phyloP scores from a whole-genome alignment of 1,284 basidiomycete genomes.

The Athelia psychrophila region DNA sequence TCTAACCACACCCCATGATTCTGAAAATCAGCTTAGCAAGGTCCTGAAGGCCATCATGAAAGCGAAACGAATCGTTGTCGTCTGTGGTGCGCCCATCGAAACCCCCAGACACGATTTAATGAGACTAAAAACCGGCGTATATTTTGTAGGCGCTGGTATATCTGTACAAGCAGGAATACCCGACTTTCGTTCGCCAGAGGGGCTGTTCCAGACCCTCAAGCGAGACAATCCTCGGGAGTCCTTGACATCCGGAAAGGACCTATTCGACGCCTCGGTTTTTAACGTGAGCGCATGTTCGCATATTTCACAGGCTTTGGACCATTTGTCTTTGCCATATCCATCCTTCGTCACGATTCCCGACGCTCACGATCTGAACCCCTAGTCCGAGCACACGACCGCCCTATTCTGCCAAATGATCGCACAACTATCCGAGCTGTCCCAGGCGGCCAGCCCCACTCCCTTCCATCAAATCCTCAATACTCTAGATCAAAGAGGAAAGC shows the following conservation, averaged over 20 bases:
- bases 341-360: constrained; percentile 5
- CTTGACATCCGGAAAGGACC: constrained; percentile 79
- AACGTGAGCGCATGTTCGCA: constrained; percentile 53
- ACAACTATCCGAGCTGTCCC: constrained; percentile 72
- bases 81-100: constrained; percentile 63
- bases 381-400: constrained; percentile 73
- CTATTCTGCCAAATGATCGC: constrained; percentile 91
- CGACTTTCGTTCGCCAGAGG: constrained; percentile 85
- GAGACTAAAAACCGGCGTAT: constrained; percentile 7
- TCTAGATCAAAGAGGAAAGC: constrained; percentile 74
- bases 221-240: constrained; percentile 74
- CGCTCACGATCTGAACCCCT: constrained; percentile 20
- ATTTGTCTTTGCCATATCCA: neutral
- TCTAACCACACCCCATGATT: constrained; percentile 33
- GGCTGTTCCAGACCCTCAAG: constrained; percentile 80
- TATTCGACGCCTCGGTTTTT: constrained; percentile 91
- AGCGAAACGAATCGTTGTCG: constrained; percentile 80
- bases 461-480: constrained; percentile 79
- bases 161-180: constrained; percentile 90
- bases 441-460: constrained; percentile 73
- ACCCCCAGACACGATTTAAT: constrained; percentile 6
- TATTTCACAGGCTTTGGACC: neutral
- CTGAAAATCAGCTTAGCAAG: constrained; percentile 42
- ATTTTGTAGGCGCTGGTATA: constrained; percentile 77
- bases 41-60: constrained; percentile 67